phyloP scores from a whole-genome alignment of 2,329 filamentous ascomycete species.

The Hysterium pulicare region DNA sequence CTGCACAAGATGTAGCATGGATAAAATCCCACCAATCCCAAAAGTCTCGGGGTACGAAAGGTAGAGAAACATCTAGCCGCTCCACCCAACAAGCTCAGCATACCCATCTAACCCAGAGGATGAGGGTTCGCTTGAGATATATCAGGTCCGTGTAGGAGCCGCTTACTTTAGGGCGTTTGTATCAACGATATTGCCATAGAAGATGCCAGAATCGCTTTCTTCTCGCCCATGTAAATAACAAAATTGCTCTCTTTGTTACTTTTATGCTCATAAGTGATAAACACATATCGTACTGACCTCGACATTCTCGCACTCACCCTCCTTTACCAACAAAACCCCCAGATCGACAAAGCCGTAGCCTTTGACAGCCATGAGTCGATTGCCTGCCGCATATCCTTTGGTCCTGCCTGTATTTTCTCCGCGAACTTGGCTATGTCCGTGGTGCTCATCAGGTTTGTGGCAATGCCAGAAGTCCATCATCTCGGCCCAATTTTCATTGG shows the following conservation, averaged over 20 bases:
- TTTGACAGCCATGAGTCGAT: constrained; percentile 62
- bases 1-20: neutral
- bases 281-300: constrained; percentile 38
- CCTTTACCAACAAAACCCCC: constrained; percentile 68
- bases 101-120: constrained; percentile 25
- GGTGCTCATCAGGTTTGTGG: constrained; percentile 74
- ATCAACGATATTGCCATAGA: constrained; percentile 54
- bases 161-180: constrained; percentile 55
- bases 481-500: constrained; percentile 96
- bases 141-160: constrained; percentile 22
- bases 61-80: constrained; percentile 32
- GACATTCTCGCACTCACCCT: constrained; percentile 59
- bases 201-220: constrained; percentile 54
- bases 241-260: too few relatives aligned
- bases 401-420: constrained; percentile 20
- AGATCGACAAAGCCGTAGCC: constrained; percentile 78
- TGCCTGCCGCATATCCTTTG: constrained; percentile 82
- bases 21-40: constrained; percentile 32
- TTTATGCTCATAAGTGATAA: too few relatives aligned
- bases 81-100: constrained; percentile 20
- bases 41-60: constrained; percentile 23
- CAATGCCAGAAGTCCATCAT: constrained; percentile 99
- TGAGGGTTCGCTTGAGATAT: constrained; percentile 23
- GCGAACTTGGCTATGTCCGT: constrained; percentile 51
- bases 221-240: constrained; percentile 41